Percentiles rank a stretch among this genome's conserved stretches.
Evolutionary conservation across 805 yeast genomes (phyloP).

Genomic region (Cyberlindnera euphorbiae): DNA sequence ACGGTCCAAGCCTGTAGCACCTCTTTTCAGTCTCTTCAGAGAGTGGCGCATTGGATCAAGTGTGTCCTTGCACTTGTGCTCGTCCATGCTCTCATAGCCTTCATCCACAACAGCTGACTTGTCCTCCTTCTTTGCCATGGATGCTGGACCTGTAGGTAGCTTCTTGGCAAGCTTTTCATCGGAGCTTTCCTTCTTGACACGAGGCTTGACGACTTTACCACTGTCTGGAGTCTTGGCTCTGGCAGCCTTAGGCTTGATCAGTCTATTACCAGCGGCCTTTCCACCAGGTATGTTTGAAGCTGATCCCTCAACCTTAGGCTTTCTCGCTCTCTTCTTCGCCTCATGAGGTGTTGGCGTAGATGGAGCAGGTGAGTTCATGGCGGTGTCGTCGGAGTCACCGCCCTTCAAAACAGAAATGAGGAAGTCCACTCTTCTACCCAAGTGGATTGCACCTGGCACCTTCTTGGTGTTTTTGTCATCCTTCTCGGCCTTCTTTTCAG

Average conservation of each 20-base stretch:
- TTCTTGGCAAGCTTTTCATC: slow-evolving; percentile 10
- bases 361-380: slow-evolving; percentile 27
- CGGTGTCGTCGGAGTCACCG: slow-evolving; percentile 34
- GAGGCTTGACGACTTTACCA: slow-evolving; percentile 17
- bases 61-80: slow-evolving; percentile 53
- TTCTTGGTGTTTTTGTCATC: slow-evolving; percentile 42
- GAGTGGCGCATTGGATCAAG: slow-evolving; percentile 67
- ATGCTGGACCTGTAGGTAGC: slow-evolving; percentile 7
- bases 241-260: slow-evolving; percentile 9
- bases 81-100: slow-evolving; percentile 79
- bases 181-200: slow-evolving; percentile 11
- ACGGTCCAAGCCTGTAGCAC: slow-evolving; percentile 67
- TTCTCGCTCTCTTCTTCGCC: slow-evolving; percentile 23
- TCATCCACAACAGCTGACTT: slow-evolving; percentile 26
- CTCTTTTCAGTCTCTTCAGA: slow-evolving; percentile 60
- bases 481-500: slow-evolving; percentile 7
- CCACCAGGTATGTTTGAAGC: slow-evolving; percentile 17
- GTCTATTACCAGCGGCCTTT: slow-evolving; percentile 6
- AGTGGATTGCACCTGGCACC: slow-evolving; percentile 88
- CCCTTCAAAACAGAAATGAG: slow-evolving; percentile 67
- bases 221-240: slow-evolving; percentile 25
- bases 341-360: slow-evolving; percentile 26
- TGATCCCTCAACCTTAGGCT: slow-evolving; percentile 25
- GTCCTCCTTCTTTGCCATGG: slow-evolving; percentile 4
- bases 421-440: slow-evolving; percentile 88